Percentiles rank a stretch among this genome's conserved stretches.
These are phyloP conservation scores for Truncatella angustata DNA, from an alignment of 2,329 filamentous ascomycete species.

Conservation along the genomic window DNA sequence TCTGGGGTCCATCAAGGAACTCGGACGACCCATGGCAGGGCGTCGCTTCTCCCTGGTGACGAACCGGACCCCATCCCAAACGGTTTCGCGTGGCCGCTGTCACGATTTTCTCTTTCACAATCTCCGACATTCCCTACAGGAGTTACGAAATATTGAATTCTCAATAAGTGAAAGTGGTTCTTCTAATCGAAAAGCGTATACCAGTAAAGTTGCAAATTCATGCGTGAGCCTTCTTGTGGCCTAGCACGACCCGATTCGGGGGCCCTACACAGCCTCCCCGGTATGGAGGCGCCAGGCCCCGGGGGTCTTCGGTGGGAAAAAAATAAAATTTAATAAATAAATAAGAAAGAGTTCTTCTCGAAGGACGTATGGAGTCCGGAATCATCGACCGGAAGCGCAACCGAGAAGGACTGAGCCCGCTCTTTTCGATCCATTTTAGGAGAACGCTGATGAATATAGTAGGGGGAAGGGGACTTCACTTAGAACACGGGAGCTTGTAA, in stretches of 20 bases:
- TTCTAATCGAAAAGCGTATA: not conserved
- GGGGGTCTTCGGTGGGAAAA: no score
- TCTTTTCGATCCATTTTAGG: no score
- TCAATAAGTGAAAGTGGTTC: not conserved
- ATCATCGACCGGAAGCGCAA: not conserved
- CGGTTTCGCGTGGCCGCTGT: not conserved
- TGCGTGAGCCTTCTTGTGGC: constrained; percentile 1
- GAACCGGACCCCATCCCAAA: not conserved
- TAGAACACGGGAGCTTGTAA: no score
- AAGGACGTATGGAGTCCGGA: no score
- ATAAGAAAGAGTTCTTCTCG: no score
- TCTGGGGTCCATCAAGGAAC: not conserved
- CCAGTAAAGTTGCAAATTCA: constrained; percentile 2
- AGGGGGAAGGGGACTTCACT: no score
- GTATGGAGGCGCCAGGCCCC: no score
- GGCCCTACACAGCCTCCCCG: constrained; percentile 1
- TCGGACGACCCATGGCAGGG: no score
- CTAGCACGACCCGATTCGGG: no score
- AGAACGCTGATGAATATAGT: no score
- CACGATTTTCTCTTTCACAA: not conserved
- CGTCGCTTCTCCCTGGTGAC: not conserved
- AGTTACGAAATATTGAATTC: not conserved
- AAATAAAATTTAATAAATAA: no score
- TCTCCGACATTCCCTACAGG: not conserved
- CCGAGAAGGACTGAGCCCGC: not conserved